Evolutionary conservation across 2,329 filamentous ascomycete species (phyloP).

Genomic region (Tolypocladium inflatum): DNA sequence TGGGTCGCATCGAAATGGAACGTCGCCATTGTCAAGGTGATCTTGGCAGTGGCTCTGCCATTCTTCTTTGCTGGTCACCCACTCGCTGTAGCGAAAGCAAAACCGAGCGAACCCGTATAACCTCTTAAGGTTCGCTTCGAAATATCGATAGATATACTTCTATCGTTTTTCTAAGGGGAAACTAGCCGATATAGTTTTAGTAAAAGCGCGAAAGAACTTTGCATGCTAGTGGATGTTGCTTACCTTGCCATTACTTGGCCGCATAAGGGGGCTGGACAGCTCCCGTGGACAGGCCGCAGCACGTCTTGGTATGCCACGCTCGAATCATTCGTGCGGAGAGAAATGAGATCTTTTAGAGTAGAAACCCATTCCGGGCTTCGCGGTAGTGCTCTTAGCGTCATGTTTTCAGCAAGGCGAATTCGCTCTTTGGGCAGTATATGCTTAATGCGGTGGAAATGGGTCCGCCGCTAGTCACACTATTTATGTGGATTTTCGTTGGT

Average conservation of each 20-base stretch:
- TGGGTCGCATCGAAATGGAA: background rate
- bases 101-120: background rate
- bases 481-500: no score
- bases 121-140: background rate
- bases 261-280: background rate
- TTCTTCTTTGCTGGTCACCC: background rate
- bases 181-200: background rate
- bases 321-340: background rate
- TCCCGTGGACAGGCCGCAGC: background rate
- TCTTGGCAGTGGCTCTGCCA: background rate
- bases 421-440: background rate
- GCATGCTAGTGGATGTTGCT: background rate
- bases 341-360: background rate
- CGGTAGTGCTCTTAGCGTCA: background rate
- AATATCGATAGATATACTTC: background rate
- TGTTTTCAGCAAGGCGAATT: background rate
- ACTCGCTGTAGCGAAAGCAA: background rate
- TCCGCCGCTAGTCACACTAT: background rate
- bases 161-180: background rate
- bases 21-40: background rate
- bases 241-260: background rate
- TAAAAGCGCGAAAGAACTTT: background rate
- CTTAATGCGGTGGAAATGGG: background rate
- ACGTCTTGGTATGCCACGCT: background rate
- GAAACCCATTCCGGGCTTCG: background rate